A percentile compares a stretch with the other conserved stretches of the same genome.
Conservation (phyloP, 2,329 filamentous ascomycete species). For the Penicillium sp. region DNA sequence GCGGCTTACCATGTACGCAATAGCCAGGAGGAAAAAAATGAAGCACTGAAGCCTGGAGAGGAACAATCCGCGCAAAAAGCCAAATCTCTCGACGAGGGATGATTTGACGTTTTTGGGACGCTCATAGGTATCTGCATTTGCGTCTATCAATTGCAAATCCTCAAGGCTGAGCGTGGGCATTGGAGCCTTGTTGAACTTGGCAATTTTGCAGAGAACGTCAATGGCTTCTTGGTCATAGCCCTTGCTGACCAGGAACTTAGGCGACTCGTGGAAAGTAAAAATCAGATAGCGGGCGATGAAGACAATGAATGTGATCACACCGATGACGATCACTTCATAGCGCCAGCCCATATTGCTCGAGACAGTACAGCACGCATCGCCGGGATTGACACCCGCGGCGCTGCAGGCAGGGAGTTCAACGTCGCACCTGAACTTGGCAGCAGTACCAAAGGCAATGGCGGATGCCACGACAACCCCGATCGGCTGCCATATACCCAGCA, state of each 20-base stretch:
- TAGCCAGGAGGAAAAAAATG: slow-evolving; percentile 6
- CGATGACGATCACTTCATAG: slow-evolving; percentile 11
- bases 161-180: slow-evolving; percentile 6
- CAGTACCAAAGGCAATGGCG: slow-evolving; percentile 11
- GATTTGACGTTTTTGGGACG: too few relatives aligned
- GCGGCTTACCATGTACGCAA: slow-evolving; percentile 7
- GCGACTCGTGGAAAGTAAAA: slow-evolving; percentile 12
- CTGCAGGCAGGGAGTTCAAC: slow-evolving; percentile 9
- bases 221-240: slow-evolving; percentile 11
- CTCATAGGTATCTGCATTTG: not conserved
- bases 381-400: not conserved
- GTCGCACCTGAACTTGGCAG: slow-evolving; percentile 8
- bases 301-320: slow-evolving; percentile 5
- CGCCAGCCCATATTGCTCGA: slow-evolving; percentile 17
- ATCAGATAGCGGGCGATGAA: slow-evolving; percentile 4
- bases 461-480: slow-evolving; percentile 10
- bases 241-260: slow-evolving; percentile 11
- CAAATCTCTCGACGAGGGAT: too few relatives aligned
- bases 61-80: not conserved
- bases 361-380: slow-evolving; percentile 7
- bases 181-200: slow-evolving; percentile 7
- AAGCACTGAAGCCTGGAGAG: slow-evolving; percentile 3
- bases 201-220: slow-evolving; percentile 11
- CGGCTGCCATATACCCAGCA: slow-evolving; percentile 12
- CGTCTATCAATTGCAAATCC: slow-evolving; percentile 3